Evolutionary conservation across 2,329 filamentous ascomycete genomes (phyloP), one percentile per base, ranked within the genome.

Genomic region (Pestalotiopsis sp.): DNA sequence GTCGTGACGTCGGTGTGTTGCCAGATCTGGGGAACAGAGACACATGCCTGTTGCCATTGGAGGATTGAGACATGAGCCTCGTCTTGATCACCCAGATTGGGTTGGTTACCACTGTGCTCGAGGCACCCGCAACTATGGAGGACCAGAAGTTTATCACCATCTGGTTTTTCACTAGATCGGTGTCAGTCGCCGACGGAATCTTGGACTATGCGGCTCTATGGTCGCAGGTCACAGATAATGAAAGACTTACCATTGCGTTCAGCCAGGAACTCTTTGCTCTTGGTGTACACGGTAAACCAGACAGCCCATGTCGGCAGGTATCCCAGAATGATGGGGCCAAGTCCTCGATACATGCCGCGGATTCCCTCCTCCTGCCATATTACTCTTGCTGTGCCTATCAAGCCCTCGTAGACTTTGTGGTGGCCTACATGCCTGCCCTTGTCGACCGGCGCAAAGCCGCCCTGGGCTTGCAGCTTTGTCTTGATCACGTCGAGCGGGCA

Each of bases 61-160:
- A 86, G 77, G 76, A 92, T 83, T 98, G 96, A 49, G 96, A 97
- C 96, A 98, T 98, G 74, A 99, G 88, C 73, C 96, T 88, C 63
- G 96, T 99, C 82, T 99, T 99, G 83, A 99, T 97, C 49, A 99
- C 96, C 96, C 96, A 99, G 70, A 99, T 99, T 0, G 96, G 96
- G 80, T 98, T 99, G 27, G 96, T 99, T 71, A 92, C 92, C 71
- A 98, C 87, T 3, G 96, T 99, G 73, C 95, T 98, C 82, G 93
- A 97, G 70, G 91, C 94, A 66, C 96, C 96, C 27, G 95, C 96
- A 68, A 94, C 88, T 70, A 99, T 89, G 11, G 96, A 97, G 25
- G 96, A 96, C 84, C 93, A 95, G 73, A 96, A 92, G 77, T 93
- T 94, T 75, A 95, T 88, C 59, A 94, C 79, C 82, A 93, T 91